These are phyloP conservation scores for Coleophoma cylindrospora DNA, from an alignment of 2,329 filamentous ascomycete species.

Conservation along the genomic window DNA sequence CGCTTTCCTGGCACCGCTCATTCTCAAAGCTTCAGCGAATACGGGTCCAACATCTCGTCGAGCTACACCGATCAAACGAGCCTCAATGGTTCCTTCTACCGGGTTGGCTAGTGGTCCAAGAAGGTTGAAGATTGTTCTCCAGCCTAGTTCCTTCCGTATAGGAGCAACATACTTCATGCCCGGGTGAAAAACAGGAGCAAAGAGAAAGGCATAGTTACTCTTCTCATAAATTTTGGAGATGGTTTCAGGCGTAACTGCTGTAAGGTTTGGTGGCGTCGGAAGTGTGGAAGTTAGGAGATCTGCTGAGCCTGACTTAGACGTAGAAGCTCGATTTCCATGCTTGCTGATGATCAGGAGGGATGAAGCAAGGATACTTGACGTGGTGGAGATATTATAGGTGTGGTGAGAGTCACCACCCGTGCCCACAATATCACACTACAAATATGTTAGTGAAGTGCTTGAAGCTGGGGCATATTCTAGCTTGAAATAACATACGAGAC, in stretches of 20 bases:
- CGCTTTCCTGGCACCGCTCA: conserved; percentile 75
- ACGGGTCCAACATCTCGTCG: conserved; percentile 80
- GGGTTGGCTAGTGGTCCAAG: conserved; percentile 91
- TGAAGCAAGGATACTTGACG: conserved; percentile 86
- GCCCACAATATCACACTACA: conserved; percentile 84
- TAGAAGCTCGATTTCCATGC: conserved; percentile 93
- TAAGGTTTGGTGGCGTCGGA: conserved; percentile 68
- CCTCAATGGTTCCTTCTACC: conserved; percentile 78
- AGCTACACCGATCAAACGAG: conserved; percentile 88
- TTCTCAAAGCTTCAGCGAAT: conserved; percentile 77
- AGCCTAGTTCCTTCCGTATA: conserved; percentile 82
- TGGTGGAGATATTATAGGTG: conserved; percentile 98
- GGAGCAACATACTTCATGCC: conserved; percentile 87
- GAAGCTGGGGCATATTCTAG: not conserved
- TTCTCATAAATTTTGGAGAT: conserved; percentile 68
- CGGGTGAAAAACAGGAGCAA: conserved; percentile 92
- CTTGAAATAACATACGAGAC: conserved; percentile 58
- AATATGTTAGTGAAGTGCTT: conserved; percentile 3
- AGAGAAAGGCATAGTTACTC: conserved; percentile 92
- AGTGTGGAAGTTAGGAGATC: conserved; percentile 77
- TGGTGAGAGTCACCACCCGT: conserved; percentile 95
- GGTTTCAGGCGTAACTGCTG: conserved; percentile 66
- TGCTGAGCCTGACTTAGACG: conserved; percentile 91
- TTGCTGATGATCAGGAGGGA: conserved; percentile 83
- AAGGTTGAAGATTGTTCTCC: conserved; percentile 96